phyloP scores from a whole-genome alignment of 129 eudicot species.

The Flaveria ramosissima region DNA sequence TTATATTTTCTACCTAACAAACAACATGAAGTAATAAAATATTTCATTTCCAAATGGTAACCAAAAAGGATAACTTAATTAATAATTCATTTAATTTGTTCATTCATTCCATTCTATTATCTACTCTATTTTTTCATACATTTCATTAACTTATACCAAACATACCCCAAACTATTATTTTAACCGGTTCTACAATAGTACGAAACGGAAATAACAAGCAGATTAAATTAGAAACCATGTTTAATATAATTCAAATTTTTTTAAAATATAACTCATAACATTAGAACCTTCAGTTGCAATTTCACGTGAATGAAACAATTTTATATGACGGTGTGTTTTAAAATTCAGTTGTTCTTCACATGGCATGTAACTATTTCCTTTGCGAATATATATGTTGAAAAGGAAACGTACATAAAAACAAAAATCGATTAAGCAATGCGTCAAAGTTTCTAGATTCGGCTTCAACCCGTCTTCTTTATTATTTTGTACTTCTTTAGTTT shows the following conservation, averaged over 20 bases:
- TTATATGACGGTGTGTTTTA: not conserved
- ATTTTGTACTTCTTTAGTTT: too few relatives aligned
- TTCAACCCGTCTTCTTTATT: not conserved
- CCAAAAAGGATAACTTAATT: too few relatives aligned
- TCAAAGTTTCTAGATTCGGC: slow-evolving; percentile 7
- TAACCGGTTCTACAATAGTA: not conserved
- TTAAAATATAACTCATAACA: not conserved
- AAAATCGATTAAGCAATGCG: not conserved
- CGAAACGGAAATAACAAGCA: not conserved
- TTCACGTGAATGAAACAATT: slow-evolving; percentile 11
- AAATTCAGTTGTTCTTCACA: not conserved
- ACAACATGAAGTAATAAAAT: too few relatives aligned
- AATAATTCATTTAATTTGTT: too few relatives aligned
- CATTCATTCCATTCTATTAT: too few relatives aligned
- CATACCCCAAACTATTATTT: too few relatives aligned
- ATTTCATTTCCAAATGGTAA: too few relatives aligned
- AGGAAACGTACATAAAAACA: not conserved
- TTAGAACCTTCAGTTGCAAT: not conserved
- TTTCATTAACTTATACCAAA: too few relatives aligned
- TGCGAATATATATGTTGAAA: not conserved
- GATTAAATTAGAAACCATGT: not conserved
- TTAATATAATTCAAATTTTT: not conserved
- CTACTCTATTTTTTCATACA: too few relatives aligned
- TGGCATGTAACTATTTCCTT: slow-evolving; percentile 2
- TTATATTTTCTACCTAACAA: too few relatives aligned